Percentiles rank a stretch among this genome's conserved stretches.
phyloP scores from a whole-genome alignment of 2,329 filamentous ascomycete genomes.

The Neofusicoccum kwambonambiense region DNA sequence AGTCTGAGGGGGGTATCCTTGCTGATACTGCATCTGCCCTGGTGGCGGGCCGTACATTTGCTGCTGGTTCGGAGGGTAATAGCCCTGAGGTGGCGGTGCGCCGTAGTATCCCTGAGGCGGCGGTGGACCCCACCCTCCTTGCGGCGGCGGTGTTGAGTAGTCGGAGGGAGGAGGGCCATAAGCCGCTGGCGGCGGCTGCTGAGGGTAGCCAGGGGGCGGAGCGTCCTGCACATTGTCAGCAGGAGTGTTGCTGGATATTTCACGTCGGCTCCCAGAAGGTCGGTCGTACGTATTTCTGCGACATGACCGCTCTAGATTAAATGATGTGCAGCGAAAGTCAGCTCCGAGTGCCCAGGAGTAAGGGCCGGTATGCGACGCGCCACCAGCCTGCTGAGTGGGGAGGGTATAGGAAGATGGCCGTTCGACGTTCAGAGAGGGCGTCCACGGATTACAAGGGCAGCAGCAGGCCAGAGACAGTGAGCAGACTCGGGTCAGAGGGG shows the following conservation, averaged over 20 bases:
- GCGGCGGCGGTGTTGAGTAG: conserved; percentile 4
- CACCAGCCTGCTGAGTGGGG: background rate
- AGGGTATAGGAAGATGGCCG: background rate
- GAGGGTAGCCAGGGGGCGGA: conserved; percentile 10
- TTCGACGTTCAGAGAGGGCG: background rate
- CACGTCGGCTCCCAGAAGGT: background rate
- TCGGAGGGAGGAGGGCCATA: conserved; percentile 3
- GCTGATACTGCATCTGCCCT: conserved; percentile 9
- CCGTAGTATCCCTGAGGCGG: background rate
- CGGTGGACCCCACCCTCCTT: background rate
- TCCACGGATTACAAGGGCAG: background rate
- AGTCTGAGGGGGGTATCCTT: conserved; percentile 2
- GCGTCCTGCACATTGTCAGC: background rate
- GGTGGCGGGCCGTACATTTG: conserved; percentile 4
- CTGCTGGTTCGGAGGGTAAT: conserved; percentile 6
- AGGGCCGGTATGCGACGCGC: background rate
- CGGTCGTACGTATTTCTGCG: background rate
- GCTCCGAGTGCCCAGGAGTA: too few species aligned
- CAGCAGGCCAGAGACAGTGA: background rate
- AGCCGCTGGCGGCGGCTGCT: conserved; percentile 7
- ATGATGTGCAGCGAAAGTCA: background rate
- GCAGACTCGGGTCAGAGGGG: background rate
- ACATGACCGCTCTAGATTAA: background rate
- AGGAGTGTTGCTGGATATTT: too few species aligned
- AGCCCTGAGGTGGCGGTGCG: conserved; percentile 2